phyloP scores from a whole-genome alignment of 768 basidiomycete species.

The Tylopilus plumbeoviolaceoides region DNA sequence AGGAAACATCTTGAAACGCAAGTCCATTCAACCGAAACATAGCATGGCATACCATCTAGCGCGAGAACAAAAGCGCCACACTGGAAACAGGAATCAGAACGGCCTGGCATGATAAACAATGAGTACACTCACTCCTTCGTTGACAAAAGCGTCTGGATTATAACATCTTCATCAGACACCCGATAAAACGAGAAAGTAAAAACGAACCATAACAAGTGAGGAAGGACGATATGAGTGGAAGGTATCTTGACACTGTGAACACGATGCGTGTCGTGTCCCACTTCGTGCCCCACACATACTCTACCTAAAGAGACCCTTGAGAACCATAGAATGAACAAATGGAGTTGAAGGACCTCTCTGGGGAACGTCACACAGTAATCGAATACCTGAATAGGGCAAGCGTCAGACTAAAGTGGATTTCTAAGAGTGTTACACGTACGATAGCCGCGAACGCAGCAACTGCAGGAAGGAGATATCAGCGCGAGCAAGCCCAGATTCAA shows the following conservation, averaged over 20 bases:
- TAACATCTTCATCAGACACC: too few relatives aligned
- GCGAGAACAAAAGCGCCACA: conserved; percentile 16
- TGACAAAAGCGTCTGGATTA: too few relatives aligned
- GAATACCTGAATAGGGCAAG: neutral
- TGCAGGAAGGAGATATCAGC: too few relatives aligned
- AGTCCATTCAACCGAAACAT: neutral
- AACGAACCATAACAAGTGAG: conserved; percentile 18
- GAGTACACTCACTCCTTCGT: too few relatives aligned
- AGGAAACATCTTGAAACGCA: neutral
- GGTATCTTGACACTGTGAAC: too few relatives aligned
- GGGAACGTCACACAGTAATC: too few relatives aligned
- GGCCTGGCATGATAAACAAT: neutral
- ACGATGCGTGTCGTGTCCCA: too few relatives aligned
- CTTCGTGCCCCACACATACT: too few relatives aligned
- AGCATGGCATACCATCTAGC: conserved; percentile 16
- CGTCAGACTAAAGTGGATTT: neutral
- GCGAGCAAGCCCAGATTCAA: too few relatives aligned
- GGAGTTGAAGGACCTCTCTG: conserved; percentile 14
- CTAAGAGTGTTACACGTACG: too few relatives aligned
- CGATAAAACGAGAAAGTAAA: neutral
- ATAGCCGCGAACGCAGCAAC: too few relatives aligned
- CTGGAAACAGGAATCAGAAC: conserved; percentile 6
- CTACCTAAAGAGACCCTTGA: conserved; percentile 12
- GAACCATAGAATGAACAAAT: neutral
- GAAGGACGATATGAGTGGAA: conserved; percentile 18